Conservation (phyloP, 2,329 filamentous ascomycete genomes). For the Cercospora sp. region DNA sequence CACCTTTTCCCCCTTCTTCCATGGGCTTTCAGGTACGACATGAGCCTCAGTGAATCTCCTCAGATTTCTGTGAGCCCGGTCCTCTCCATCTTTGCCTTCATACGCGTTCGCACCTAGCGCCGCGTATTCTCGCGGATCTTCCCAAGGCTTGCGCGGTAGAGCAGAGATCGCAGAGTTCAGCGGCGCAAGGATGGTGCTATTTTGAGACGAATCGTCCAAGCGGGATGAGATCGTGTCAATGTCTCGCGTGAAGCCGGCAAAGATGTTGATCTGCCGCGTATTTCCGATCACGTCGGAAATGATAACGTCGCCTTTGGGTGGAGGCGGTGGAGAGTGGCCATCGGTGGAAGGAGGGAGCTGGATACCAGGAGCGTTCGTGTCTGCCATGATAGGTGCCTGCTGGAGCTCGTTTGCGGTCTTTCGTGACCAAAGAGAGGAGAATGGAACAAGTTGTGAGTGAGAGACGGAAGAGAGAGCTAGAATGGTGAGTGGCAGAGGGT, state of each 20-base stretch:
- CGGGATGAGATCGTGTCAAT: constrained; percentile 67
- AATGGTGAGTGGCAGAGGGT: constrained; percentile 16
- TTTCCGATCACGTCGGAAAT: constrained; percentile 83
- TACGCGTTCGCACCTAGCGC: constrained; percentile 70
- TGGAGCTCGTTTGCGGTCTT: constrained; percentile 11
- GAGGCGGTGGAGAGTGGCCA: constrained; percentile 11
- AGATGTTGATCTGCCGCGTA: constrained; percentile 77
- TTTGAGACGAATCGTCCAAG: constrained; percentile 64
- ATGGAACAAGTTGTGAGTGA: constrained; percentile 9
- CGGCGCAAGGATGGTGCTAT: constrained; percentile 85
- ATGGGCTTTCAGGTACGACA: constrained; percentile 72
- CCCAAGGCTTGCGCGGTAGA: constrained; percentile 85
- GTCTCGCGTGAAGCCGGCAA: constrained; percentile 77
- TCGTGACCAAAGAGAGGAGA: constrained; percentile 1
- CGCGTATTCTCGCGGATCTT: constrained; percentile 70
- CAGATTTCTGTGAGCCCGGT: constrained; percentile 75
- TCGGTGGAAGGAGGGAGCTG: constrained; percentile 28
- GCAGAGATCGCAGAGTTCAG: constrained; percentile 76
- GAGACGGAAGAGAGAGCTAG: constrained; percentile 20
- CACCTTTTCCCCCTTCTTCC: constrained; percentile 66
- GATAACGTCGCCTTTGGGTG: constrained; percentile 53
- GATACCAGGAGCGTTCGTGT: constrained; percentile 25
- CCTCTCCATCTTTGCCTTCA: constrained; percentile 70
- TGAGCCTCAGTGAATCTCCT: constrained; percentile 82
- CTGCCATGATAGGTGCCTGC: constrained; percentile 30